A percentile compares a stretch with the other conserved stretches of the same genome.
These are phyloP conservation scores for Alternaria arbusti DNA, from an alignment of 2,329 filamentous ascomycete species.

Conservation along the genomic window DNA sequence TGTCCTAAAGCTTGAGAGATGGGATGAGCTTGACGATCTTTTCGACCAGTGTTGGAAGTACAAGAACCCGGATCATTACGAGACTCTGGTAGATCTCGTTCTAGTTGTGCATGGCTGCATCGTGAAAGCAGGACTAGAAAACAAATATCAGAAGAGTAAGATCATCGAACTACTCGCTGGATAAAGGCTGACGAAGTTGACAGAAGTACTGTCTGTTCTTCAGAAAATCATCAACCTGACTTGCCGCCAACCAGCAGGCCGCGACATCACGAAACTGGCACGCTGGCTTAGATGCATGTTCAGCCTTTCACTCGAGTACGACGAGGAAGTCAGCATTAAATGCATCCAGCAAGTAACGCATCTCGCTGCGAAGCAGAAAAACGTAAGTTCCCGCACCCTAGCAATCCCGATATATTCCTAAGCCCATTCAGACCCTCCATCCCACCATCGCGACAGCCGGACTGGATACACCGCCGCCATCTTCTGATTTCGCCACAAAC, in stretches of 20 bases:
- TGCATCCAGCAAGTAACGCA: slow-evolving; percentile 68
- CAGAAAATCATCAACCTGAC: slow-evolving; percentile 74
- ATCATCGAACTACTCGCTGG: slow-evolving; percentile 22
- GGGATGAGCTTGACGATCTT: slow-evolving; percentile 68
- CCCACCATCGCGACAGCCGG: background rate
- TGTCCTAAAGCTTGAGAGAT: slow-evolving; percentile 68
- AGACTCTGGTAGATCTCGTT: slow-evolving; percentile 56
- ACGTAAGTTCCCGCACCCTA: slow-evolving; percentile 28
- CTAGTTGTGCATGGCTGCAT: slow-evolving; percentile 52
- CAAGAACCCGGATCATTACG: slow-evolving; percentile 49
- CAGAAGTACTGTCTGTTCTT: slow-evolving; percentile 51
- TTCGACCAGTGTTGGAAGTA: slow-evolving; percentile 57
- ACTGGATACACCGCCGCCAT: slow-evolving; percentile 22
- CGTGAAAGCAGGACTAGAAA: slow-evolving; percentile 32
- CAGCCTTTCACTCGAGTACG: slow-evolving; percentile 66
- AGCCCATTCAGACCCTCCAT: slow-evolving; percentile 3
- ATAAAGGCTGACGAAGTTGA: slow-evolving; percentile 13
- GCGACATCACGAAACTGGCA: slow-evolving; percentile 67
- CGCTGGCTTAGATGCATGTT: slow-evolving; percentile 83
- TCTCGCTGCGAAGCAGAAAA: slow-evolving; percentile 35
- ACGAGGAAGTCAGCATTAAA: slow-evolving; percentile 63
- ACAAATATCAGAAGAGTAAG: slow-evolving; percentile 43
- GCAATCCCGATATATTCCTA: slow-evolving; percentile 2
- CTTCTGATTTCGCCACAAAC: slow-evolving; percentile 16
- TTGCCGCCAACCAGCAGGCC: slow-evolving; percentile 60